A percentile compares a stretch with the other conserved stretches of the same genome.
Conservation (phyloP, 805 yeast genomes). For the Ogataea angusta region DNA sequence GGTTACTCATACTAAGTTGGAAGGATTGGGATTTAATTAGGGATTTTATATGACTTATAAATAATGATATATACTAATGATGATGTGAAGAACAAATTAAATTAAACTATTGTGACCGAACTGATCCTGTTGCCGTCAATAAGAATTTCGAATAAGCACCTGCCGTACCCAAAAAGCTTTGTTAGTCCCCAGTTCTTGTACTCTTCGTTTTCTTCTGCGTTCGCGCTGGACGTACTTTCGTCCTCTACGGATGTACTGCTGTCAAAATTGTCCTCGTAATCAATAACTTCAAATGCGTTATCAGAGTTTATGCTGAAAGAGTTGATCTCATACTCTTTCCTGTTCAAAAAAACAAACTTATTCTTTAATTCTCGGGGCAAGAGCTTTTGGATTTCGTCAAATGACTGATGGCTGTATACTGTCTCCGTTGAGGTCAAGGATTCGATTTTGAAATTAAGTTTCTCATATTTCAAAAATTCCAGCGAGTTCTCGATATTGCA, state of each 20-base stretch:
- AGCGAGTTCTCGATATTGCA: slow-evolving; percentile 50
- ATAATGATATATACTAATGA: slow-evolving; percentile 2
- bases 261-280: slow-evolving; percentile 26
- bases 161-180: slow-evolving; percentile 26
- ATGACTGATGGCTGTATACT: slow-evolving; percentile 1
- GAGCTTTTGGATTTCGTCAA: neutral
- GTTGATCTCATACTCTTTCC: slow-evolving; percentile 33
- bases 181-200: slow-evolving; percentile 35
- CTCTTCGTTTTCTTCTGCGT: slow-evolving; percentile 17
- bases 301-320: slow-evolving; percentile 18
- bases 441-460: slow-evolving; percentile 35
- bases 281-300: slow-evolving; percentile 29
- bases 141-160: slow-evolving; percentile 32
- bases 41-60: slow-evolving; percentile 1
- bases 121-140: slow-evolving; percentile 28
- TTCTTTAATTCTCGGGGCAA: slow-evolving; percentile 7
- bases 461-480: slow-evolving; percentile 53
- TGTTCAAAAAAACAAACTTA: slow-evolving; percentile 31
- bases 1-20: slow-evolving; percentile 25
- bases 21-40: slow-evolving; percentile 1
- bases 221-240: neutral
- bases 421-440: neutral
- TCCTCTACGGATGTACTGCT: slow-evolving; percentile 8
- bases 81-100: neutral
- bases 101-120: slow-evolving; percentile 26